A percentile compares a stretch with the other conserved stretches of the same genome.
These are phyloP conservation scores for Rhododendron mucronatum DNA, from an alignment of 148 eudicot genomes.

Conservation along the genomic window DNA sequence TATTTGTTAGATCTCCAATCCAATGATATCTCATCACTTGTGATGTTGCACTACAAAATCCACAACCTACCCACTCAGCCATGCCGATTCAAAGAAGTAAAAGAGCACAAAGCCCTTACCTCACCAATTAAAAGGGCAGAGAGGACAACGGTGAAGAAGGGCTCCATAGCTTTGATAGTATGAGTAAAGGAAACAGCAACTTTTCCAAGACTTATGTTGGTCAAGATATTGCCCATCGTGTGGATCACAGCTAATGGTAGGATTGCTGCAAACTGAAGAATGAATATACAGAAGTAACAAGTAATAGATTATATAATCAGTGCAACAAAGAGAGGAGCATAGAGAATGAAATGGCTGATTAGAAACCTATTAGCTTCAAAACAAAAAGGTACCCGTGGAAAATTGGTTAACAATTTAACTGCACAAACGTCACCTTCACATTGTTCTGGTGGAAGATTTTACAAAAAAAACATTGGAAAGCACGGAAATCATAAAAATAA, in stretches of 20 bases:
- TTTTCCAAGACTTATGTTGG: slow-evolving; percentile 68
- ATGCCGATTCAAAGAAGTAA: background rate
- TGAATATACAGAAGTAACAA: background rate
- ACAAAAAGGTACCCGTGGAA: background rate
- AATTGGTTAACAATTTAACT: background rate
- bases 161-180: slow-evolving; percentile 82
- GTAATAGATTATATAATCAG: background rate
- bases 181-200: slow-evolving; percentile 85
- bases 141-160: slow-evolving; percentile 68
- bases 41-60: background rate
- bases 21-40: background rate
- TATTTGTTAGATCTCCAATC: background rate
- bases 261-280: slow-evolving; percentile 46
- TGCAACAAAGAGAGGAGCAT: background rate
- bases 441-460: background rate
- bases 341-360: background rate
- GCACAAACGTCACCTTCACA: background rate
- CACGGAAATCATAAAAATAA: background rate
- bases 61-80: background rate
- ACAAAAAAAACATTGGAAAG: background rate
- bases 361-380: background rate
- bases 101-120: slow-evolving; percentile 24
- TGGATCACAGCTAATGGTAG: slow-evolving; percentile 51
- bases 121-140: slow-evolving; percentile 55
- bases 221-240: slow-evolving; percentile 60